Evolutionary conservation across 164 flowering plant species (phyloP).

Genomic region (Tetrastigma voinierianum): DNA sequence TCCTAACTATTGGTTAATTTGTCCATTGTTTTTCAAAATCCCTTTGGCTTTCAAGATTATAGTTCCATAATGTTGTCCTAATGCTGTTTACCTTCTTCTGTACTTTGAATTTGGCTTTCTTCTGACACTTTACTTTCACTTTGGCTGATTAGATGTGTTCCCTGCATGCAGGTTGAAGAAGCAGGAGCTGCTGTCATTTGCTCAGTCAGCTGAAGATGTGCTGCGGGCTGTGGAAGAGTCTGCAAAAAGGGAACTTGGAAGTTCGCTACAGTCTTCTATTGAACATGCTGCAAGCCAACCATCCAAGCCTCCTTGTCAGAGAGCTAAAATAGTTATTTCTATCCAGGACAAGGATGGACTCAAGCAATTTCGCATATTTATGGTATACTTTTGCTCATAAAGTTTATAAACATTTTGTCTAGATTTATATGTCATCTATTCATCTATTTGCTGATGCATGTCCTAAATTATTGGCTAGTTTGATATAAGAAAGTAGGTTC

Average conservation of each 20-base stretch:
- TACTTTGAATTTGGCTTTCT: background rate
- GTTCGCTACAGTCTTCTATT: slow-evolving; percentile 24
- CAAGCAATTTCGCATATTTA: slow-evolving; percentile 65
- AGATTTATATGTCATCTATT: no score
- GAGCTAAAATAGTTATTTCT: slow-evolving; percentile 68
- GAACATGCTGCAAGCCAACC: slow-evolving; percentile 31
- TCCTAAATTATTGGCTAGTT: no score
- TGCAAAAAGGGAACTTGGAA: slow-evolving; percentile 31
- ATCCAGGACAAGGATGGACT: slow-evolving; percentile 71
- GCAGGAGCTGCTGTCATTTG: slow-evolving; percentile 67
- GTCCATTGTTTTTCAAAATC: no score
- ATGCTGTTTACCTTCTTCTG: background rate
- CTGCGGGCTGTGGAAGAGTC: slow-evolving; percentile 59
- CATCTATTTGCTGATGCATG: no score
- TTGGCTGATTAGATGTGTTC: background rate
- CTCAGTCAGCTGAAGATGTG: slow-evolving; percentile 54
- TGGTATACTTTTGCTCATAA: slow-evolving; percentile 37
- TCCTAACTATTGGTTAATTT: no score
- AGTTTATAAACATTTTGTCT: background rate
- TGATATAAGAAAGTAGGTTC: no score
- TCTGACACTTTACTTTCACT: background rate
- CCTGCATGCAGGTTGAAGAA: slow-evolving; percentile 54
- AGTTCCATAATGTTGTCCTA: no score
- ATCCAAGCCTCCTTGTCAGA: slow-evolving; percentile 33
- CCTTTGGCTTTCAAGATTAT: no score